Conservation (phyloP, 306 rosid species). For the Begonia fuchsioides region DNA sequence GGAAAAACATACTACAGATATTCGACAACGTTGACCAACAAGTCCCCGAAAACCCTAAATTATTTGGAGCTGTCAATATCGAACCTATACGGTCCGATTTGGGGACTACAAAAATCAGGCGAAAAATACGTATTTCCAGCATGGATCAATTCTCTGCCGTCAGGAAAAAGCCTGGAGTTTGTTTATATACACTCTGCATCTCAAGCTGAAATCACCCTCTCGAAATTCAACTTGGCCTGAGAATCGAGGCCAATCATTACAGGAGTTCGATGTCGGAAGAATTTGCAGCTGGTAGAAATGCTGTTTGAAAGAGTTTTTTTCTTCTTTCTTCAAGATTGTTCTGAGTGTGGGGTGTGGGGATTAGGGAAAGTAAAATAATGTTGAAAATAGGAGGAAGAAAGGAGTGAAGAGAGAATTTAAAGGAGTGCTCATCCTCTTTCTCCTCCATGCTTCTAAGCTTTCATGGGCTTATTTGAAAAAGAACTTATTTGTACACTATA, state of each 20-base stretch:
- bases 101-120: slow-evolving; percentile 69
- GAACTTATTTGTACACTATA: too few species aligned
- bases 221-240: slow-evolving; percentile 55
- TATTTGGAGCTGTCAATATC: slow-evolving; percentile 46
- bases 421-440: slow-evolving; percentile 99
- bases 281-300: slow-evolving; percentile 61
- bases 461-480: slow-evolving; percentile 31
- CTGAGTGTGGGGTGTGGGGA: slow-evolving; percentile 35
- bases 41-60: slow-evolving; percentile 46
- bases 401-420: slow-evolving; percentile 86
- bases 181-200: slow-evolving; percentile 86
- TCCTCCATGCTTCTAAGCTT: slow-evolving; percentile 49
- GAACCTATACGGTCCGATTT: slow-evolving; percentile 80
- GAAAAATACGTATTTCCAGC: slow-evolving; percentile 64
- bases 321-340: slow-evolving; percentile 9
- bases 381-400: slow-evolving; percentile 56
- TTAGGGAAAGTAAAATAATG: slow-evolving; percentile 44
- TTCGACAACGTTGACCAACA: slow-evolving; percentile 69
- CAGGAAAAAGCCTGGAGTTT: slow-evolving; percentile 80
- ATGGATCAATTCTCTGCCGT: slow-evolving; percentile 63
- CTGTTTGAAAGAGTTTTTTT: slow-evolving; percentile 25
- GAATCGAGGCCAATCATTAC: slow-evolving; percentile 16
- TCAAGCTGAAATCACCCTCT: slow-evolving; percentile 55
- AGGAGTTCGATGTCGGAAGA: slow-evolving; percentile 27
- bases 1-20: slow-evolving; percentile 75